Evolutionary conservation across 306 rosid genomes (phyloP), one percentile per base, ranked within the genome.

Genomic region (Fragaria nilgerrensis): DNA sequence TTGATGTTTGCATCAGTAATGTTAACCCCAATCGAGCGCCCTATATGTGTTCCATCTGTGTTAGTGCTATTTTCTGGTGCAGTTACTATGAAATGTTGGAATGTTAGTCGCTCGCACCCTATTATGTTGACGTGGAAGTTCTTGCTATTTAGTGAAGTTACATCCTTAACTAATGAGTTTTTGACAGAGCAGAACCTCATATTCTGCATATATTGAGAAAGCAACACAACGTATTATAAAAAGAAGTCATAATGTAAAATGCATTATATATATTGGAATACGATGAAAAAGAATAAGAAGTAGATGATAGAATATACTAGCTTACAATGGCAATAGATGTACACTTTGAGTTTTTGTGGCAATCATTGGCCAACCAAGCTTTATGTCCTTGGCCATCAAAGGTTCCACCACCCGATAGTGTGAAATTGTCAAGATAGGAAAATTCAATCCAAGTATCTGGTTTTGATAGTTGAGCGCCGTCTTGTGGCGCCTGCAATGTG

Each of bases 321-420:
- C 37, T 61, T 61, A 61, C 66, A 34, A 52, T 52, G 45, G 47
- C 13, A 0, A 17, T 10, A 5, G 64, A 17, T 48, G 20, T 13
- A 59, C 50, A 72, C 1, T 53, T 9, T 2, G 9, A 6, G n/a
- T 72, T 72, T n/a, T 52, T 53, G 20, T 72, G 2, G 66, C 88
- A 87, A 16, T 68, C 41, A 44, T 79, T 78, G 39, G 49, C n/a
- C 9, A 22, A 66, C 88, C 89, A 88, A 70, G 87, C 75, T 20
- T 4, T 13, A 27, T 39, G 68, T 58, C 90, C 88, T 68, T 73
- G 53, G 45, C 90, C 90, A 43, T 87, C 87, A 50, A 87, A 85
- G 56, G 63, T 67, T 59, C 90, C 90, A 10, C 19, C 23, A 8
- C 88, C 90, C 0, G 80, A 75, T 15, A 87, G 1, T 25, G 83